A percentile compares a stretch with the other conserved stretches of the same genome.
Evolutionary conservation across 164 flowering plant species (phyloP).

Genomic region (Piper longum): DNA sequence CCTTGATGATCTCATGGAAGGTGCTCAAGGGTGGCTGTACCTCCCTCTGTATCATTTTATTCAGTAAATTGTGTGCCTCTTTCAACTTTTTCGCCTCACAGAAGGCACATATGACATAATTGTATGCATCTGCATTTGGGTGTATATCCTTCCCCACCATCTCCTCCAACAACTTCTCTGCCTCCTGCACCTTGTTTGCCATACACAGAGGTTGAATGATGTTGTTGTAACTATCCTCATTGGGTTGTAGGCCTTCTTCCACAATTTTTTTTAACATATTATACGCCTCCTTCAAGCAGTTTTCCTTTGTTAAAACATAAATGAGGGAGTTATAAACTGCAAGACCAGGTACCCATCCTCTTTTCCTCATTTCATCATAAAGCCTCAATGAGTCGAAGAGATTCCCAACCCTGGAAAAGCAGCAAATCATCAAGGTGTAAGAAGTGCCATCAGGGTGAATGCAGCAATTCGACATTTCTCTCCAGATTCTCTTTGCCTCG

Average conservation of each 20-base stretch:
- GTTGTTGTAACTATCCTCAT: constrained; percentile 50
- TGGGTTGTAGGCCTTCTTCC: constrained; percentile 41
- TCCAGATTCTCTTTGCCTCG: constrained; percentile 93
- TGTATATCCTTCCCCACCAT: constrained; percentile 41
- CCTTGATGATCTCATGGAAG: constrained; percentile 54
- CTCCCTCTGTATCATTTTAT: constrained; percentile 39
- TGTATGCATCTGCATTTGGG: constrained; percentile 45
- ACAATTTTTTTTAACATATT: constrained; percentile 46
- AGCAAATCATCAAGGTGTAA: constrained; percentile 66
- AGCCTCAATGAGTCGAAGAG: constrained; percentile 77
- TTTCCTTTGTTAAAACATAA: constrained; percentile 54
- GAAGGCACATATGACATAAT: constrained; percentile 57
- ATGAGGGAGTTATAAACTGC: constrained; percentile 69
- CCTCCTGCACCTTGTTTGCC: constrained; percentile 48
- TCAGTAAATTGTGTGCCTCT: constrained; percentile 45
- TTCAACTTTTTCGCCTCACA: constrained; percentile 53
- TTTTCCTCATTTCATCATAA: constrained; percentile 78
- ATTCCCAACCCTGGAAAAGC: constrained; percentile 71
- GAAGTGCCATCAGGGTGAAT: constrained; percentile 51
- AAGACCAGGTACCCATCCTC: constrained; percentile 48
- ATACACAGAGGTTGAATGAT: constrained; percentile 69
- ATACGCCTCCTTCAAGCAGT: constrained; percentile 68
- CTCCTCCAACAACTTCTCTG: constrained; percentile 30
- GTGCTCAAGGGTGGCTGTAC: constrained; percentile 45
- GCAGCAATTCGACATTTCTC: constrained; percentile 76